Evolutionary conservation across 1,284 basidiomycete genomes (phyloP).

Genomic region (Erythrobasidium hasegawianum): DNA sequence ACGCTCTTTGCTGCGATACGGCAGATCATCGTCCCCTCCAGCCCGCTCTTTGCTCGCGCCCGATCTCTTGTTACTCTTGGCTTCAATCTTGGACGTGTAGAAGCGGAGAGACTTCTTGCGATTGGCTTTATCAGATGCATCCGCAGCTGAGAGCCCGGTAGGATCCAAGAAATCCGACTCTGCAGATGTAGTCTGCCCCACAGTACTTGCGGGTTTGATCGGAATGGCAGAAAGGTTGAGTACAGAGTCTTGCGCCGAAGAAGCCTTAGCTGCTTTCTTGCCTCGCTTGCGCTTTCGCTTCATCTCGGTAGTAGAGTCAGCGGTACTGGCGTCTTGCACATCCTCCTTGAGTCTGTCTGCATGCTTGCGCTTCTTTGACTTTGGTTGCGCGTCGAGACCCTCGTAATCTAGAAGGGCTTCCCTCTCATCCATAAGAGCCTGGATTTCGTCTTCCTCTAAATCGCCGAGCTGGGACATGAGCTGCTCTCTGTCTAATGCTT

Average conservation of each 20-base stretch:
- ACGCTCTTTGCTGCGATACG: constrained; percentile 58
- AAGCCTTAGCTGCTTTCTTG: constrained; percentile 2
- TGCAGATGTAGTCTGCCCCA: constrained; percentile 44
- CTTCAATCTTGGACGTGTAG: constrained; percentile 76
- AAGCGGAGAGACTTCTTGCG: constrained; percentile 77
- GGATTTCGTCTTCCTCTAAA: constrained; percentile 46
- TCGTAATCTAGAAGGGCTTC: constrained; percentile 18
- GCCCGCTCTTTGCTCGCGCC: constrained; percentile 49
- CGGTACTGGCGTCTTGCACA: background rate
- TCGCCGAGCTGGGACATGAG: constrained; percentile 40
- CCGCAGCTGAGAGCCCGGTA: constrained; percentile 63
- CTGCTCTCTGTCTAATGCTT: constrained; percentile 57
- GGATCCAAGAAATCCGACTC: constrained; percentile 70
- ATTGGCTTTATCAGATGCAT: constrained; percentile 73
- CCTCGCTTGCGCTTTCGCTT: constrained; percentile 46
- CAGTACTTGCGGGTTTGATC: constrained; percentile 39
- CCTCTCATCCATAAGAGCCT: constrained; percentile 46
- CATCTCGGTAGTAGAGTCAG: constrained; percentile 5
- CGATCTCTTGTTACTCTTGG: constrained; percentile 58
- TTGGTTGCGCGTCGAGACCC: constrained; percentile 15
- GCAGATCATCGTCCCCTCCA: constrained; percentile 85
- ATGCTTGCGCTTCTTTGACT: constrained; percentile 35
- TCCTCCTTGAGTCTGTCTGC: constrained; percentile 15
- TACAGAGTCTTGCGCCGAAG: background rate
- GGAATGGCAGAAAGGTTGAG: constrained; percentile 18